Conservation (phyloP, 306 rosid species). For the Inga laurina region DNA sequence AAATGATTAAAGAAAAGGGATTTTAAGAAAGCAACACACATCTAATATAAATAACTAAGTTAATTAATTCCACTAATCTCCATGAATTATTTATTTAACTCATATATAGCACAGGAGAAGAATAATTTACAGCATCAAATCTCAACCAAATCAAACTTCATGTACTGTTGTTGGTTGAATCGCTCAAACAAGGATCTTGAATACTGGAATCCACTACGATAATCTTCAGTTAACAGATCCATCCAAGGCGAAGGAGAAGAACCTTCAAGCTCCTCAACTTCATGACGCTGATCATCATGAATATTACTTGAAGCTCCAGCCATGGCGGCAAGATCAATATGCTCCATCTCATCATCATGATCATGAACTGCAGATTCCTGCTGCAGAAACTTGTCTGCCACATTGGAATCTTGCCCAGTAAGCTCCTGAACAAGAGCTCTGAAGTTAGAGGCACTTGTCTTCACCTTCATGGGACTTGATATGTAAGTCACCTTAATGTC, state of each 20-base stretch:
- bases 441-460: conserved; percentile 73
- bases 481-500: conserved; percentile 72
- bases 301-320: neutral
- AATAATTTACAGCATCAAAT: neutral
- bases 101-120: neutral
- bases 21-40: too few relatives aligned
- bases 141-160: conserved; percentile 31
- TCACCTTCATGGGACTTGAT: conserved; percentile 84
- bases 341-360: neutral
- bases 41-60: too few relatives aligned
- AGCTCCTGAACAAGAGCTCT: conserved; percentile 89
- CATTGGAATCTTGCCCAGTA: conserved; percentile 77
- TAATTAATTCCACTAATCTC: neutral
- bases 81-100: too few relatives aligned
- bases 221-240: conserved; percentile 22
- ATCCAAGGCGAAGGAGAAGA: conserved; percentile 6
- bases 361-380: conserved; percentile 28
- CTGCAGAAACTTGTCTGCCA: conserved; percentile 43
- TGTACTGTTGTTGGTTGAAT: conserved; percentile 22
- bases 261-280: neutral
- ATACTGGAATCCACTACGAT: conserved; percentile 19
- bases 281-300: neutral
- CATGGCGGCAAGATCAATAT: neutral
- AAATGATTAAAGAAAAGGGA: too few relatives aligned
- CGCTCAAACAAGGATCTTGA: conserved; percentile 36